Conservation (phyloP, 106 monocot genomes). For the Ottelia alismoides region DNA sequence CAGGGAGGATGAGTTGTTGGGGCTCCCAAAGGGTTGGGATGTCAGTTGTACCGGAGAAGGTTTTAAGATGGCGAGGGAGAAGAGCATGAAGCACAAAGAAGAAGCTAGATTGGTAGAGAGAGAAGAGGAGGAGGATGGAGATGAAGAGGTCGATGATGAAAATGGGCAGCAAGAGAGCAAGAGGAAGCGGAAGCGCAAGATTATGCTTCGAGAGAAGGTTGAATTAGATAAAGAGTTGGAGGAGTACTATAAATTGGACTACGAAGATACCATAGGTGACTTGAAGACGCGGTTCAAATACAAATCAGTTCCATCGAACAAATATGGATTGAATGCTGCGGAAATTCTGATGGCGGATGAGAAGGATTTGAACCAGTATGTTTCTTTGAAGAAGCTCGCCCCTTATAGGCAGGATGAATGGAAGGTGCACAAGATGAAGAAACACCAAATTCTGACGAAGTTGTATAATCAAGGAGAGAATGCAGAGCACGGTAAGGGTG, state of each 20-base stretch:
- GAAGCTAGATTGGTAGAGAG: conserved; percentile 22
- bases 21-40: conserved; percentile 70
- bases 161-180: conserved; percentile 14
- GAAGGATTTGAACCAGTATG: conserved; percentile 91
- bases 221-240: conserved; percentile 92
- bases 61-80: conserved; percentile 29
- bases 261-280: conserved; percentile 93
- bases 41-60: conserved; percentile 24
- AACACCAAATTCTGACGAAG: conserved; percentile 48
- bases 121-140: conserved; percentile 22
- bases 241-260: conserved; percentile 96
- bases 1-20: conserved; percentile 84
- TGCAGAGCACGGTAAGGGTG: not conserved
- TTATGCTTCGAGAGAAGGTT: conserved; percentile 61
- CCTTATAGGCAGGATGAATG: conserved; percentile 82
- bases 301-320: conserved; percentile 45
- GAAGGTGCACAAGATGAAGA: conserved; percentile 44
- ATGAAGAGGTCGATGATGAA: conserved; percentile 1
- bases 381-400: conserved; percentile 79
- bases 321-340: conserved; percentile 46
- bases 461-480: not conserved
- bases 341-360: conserved; percentile 73
- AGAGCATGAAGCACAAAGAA: conserved; percentile 19
- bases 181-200: conserved; percentile 24
- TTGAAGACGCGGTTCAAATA: conserved; percentile 92